Base-by-base conservation (phyloP, 1,284 basidiomycete genomes). In the Tylopilus sp. region DNA sequence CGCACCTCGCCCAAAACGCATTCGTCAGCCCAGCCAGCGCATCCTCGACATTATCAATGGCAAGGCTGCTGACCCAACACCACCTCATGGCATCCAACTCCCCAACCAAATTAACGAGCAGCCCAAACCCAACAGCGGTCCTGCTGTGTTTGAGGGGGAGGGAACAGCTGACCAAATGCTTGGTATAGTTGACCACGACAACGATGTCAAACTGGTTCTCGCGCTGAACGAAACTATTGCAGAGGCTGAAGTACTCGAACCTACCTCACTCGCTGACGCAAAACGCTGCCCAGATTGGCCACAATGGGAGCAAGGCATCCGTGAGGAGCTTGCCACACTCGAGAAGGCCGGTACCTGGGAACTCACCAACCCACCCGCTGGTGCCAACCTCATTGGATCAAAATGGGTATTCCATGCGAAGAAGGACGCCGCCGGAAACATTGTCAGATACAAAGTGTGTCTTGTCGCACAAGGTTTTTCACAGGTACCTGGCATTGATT, bases 391-490 rank as follows among this genome's bases (percentile, higher is more conserved):
- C 0, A 42, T 68, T 0, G 57, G 63, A 5, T 61, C 50, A 2
- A 63, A 61, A 10, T 77, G 73, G 73, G 73, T 76, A 1, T 75
- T 72, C 54, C 58, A 54, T 10, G 46, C 61, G 9, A 70, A 68
- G 24, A 72, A 71, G 37, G 57, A 67, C 22, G 57, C 71, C 2
- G 54, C 58, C 3, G 60, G 72, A 0, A 62, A 69, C 1, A 40
- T 73, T 14, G 42, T 62, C 13, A 56, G 64, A 4, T 64, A 68
- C 59, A 79, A 79, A 42, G 76, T 70, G 0, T 52, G 67, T 2
- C 65, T 79, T 0, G 69, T 78, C 0, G 74, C 74, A 0, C 67
- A 74, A 26, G 78, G 76, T 0, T 80, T 72, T 55, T 60, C 62
- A n/a, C 77, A 81, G 53, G 54, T 61, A 0, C 60, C 66, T 0